phyloP scores from a whole-genome alignment of 108 stramenopile species.

The Discostella stelligeroides region DNA sequence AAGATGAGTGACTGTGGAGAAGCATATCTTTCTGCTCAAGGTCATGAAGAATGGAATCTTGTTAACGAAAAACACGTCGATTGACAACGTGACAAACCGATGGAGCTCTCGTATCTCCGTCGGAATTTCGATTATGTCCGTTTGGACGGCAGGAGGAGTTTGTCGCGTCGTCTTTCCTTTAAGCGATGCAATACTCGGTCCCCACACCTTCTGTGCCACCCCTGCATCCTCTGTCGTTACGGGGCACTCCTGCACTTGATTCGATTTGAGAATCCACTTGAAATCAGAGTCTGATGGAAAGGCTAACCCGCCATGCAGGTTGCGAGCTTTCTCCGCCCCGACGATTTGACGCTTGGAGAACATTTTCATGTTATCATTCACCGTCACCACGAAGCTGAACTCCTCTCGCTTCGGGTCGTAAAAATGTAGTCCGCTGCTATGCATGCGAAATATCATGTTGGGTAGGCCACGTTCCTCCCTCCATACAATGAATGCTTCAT shows the following conservation, averaged over 20 bases:
- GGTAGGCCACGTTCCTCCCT: slow-evolving; percentile 11
- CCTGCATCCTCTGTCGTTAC: slow-evolving; percentile 1
- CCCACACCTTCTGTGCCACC: slow-evolving; percentile 15
- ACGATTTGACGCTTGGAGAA: slow-evolving; percentile 21
- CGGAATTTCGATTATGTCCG: neutral
- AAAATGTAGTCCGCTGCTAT: slow-evolving; percentile 15
- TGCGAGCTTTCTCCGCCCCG: slow-evolving; percentile 11
- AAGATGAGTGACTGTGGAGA: slow-evolving; percentile 23
- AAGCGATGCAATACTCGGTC: neutral
- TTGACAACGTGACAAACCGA: neutral
- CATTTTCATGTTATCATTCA: slow-evolving; percentile 3
- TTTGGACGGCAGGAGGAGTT: neutral
- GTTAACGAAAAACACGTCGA: slow-evolving; percentile 36
- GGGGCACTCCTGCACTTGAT: neutral
- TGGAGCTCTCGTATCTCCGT: slow-evolving; percentile 8
- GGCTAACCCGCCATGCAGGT: slow-evolving; percentile 17
- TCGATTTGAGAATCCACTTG: neutral
- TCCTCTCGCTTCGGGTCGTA: slow-evolving; percentile 9
- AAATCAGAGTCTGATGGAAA: neutral
- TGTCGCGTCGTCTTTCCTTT: slow-evolving; percentile 4
- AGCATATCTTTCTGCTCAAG: slow-evolving; percentile 25
- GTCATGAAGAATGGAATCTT: slow-evolving; percentile 38
- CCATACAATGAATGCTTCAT: slow-evolving; percentile 5
- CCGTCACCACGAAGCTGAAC: slow-evolving; percentile 10
- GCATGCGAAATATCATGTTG: slow-evolving; percentile 26